These are phyloP conservation scores for Cyberlindnera saturnus DNA, from an alignment of 805 yeast genomes.

Conservation along the genomic window DNA sequence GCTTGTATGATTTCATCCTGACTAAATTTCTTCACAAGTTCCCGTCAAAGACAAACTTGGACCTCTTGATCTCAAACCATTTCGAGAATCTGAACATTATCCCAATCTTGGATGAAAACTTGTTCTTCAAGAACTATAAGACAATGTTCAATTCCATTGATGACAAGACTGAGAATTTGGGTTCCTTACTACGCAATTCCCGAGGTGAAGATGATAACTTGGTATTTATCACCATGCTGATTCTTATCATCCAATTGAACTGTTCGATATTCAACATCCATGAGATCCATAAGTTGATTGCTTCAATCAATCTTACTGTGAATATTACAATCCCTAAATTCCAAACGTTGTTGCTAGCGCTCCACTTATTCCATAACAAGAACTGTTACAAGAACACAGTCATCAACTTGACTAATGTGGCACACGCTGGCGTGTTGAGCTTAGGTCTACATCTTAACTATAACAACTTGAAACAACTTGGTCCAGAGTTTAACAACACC, in stretches of 20 bases:
- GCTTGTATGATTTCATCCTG: constrained; percentile 11
- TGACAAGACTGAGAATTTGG: constrained; percentile 15
- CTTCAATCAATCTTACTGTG: constrained; percentile 13
- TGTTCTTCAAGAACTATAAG: constrained; percentile 20
- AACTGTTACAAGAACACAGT: constrained; percentile 21
- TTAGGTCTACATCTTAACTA: constrained; percentile 24
- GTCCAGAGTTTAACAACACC: constrained; percentile 6
- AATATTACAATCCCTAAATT: constrained; percentile 17
- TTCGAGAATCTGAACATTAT: constrained; percentile 22
- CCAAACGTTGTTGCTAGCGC: constrained; percentile 17
- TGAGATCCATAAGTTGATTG: constrained; percentile 21
- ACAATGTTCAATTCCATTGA: constrained; percentile 11
- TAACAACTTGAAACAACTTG: constrained; percentile 15
- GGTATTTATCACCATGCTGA: constrained; percentile 25
- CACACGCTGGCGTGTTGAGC: constrained; percentile 18
- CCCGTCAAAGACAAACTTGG: constrained; percentile 24
- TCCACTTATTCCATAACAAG: constrained; percentile 23
- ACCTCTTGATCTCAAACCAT: constrained; percentile 21
- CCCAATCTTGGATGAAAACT: constrained; percentile 22
- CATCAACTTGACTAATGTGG: constrained; percentile 17
- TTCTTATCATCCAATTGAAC: constrained; percentile 31
- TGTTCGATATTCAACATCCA: constrained; percentile 24
- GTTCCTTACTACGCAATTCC: constrained; percentile 1
- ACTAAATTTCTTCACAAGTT: constrained; percentile 19
- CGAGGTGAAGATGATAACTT: constrained; percentile 24